Evolutionary conservation across 1,139 yeast species (phyloP).

Genomic region (Pichiaceae sp.): DNA sequence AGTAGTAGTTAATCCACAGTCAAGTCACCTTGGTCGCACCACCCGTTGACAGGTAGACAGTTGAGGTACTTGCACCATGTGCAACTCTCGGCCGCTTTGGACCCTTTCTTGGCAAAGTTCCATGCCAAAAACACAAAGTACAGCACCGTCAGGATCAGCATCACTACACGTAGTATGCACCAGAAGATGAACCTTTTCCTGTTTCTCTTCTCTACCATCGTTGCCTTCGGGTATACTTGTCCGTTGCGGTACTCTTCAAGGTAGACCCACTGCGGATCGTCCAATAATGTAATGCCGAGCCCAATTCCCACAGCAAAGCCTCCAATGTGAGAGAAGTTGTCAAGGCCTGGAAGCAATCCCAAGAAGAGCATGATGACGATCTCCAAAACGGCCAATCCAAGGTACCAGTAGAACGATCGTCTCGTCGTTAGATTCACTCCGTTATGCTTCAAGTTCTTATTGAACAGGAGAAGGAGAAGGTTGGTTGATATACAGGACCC

Average conservation of each 20-base stretch:
- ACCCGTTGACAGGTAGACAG: constrained; percentile 63
- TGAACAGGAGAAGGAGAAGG: constrained; percentile 46
- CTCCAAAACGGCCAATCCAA: constrained; percentile 46
- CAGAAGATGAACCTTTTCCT: constrained; percentile 26
- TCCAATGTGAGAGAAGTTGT: constrained; percentile 71
- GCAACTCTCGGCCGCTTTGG: constrained; percentile 34
- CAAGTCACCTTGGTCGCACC: constrained; percentile 58
- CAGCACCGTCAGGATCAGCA: constrained; percentile 39
- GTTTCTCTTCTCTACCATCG: constrained; percentile 1
- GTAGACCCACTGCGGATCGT: constrained; percentile 50
- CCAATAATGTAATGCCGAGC: constrained; percentile 42
- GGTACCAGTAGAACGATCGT: constrained; percentile 34
- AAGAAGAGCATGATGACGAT: constrained; percentile 53
- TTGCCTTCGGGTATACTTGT: neutral
- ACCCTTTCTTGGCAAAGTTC: constrained; percentile 40
- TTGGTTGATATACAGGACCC: constrained; percentile 58
- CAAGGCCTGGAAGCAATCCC: constrained; percentile 68
- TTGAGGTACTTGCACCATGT: constrained; percentile 69
- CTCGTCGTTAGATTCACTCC: constrained; percentile 30
- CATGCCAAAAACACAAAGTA: constrained; percentile 42
- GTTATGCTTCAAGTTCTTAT: constrained; percentile 40
- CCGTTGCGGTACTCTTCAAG: constrained; percentile 2
- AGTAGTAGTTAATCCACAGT: neutral
- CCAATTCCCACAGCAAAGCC: constrained; percentile 63
- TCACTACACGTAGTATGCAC: constrained; percentile 39